Evolutionary conservation across 306 rosid species (phyloP).

Genomic region (Inga oerstediana): DNA sequence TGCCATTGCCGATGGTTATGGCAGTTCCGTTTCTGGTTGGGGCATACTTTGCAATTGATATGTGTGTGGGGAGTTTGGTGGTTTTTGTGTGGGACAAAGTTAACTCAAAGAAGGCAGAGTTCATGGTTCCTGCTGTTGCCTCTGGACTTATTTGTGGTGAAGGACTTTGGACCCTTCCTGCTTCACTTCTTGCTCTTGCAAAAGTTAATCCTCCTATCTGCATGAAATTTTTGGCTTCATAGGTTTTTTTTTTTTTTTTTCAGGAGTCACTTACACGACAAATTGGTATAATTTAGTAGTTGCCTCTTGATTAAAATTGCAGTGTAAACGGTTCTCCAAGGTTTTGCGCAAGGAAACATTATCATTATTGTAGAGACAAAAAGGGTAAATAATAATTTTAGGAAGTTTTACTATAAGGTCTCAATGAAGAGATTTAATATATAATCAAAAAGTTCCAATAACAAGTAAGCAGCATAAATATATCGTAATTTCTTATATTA

Average conservation of each 20-base stretch:
- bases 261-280: background rate
- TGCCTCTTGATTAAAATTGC: background rate
- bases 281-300: background rate
- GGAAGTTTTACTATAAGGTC: too few relatives aligned
- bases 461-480: too few relatives aligned
- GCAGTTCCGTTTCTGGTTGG: conserved; percentile 93
- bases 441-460: too few relatives aligned
- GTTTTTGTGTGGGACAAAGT: conserved; percentile 72
- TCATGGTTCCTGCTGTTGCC: conserved; percentile 83
- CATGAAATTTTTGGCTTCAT: conserved; percentile 79
- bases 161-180: conserved; percentile 94
- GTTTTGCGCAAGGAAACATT: background rate
- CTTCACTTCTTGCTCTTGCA: conserved; percentile 87
- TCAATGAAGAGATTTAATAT: too few relatives aligned
- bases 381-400: too few relatives aligned
- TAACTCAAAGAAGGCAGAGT: conserved; percentile 55
- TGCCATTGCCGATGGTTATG: conserved; percentile 97
- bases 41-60: conserved; percentile 85
- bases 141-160: conserved; percentile 96
- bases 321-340: background rate
- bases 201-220: conserved; percentile 85
- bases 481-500: too few relatives aligned
- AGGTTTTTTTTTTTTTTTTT: conserved; percentile 20
- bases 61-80: conserved; percentile 68
- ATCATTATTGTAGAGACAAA: background rate